Evolutionary conservation across 1,284 basidiomycete species (phyloP).

Genomic region (Mycena sp.): DNA sequence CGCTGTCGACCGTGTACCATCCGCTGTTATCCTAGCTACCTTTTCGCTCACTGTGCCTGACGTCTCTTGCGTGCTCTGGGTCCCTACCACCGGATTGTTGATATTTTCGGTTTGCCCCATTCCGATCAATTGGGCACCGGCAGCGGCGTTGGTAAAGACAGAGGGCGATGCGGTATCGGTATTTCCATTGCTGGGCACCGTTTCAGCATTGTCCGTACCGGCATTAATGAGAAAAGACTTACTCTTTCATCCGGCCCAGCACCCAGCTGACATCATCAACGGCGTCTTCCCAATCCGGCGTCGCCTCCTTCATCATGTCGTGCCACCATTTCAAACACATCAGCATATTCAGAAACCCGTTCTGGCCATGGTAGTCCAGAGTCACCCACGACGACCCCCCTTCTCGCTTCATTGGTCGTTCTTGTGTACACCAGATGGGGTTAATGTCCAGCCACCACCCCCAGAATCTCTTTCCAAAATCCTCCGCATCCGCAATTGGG

Average conservation of each 20-base stretch:
- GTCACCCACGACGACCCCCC: background rate
- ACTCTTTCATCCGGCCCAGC: background rate
- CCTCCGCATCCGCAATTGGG: background rate
- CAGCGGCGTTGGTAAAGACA: no score
- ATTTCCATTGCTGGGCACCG: no score
- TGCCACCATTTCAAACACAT: slow-evolving; percentile 11
- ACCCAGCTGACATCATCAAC: slow-evolving; percentile 11
- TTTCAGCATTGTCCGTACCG: background rate
- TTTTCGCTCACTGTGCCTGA: no score
- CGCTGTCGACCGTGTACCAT: no score
- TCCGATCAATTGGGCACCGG: no score
- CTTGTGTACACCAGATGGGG: background rate
- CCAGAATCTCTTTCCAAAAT: background rate
- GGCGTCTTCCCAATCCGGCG: background rate
- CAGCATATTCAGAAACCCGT: slow-evolving; percentile 16
- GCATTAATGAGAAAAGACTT: background rate
- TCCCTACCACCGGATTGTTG: no score
- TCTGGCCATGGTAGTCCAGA: background rate
- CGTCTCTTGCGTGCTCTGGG: no score
- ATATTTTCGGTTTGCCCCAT: no score
- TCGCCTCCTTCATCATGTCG: background rate
- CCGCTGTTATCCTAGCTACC: no score
- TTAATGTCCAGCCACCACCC: slow-evolving; percentile 6
- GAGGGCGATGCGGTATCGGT: no score
- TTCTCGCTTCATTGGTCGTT: background rate